These are phyloP conservation scores for Hibiscus mutabilis DNA, from an alignment of 345 rosid genomes.

Conservation along the genomic window DNA sequence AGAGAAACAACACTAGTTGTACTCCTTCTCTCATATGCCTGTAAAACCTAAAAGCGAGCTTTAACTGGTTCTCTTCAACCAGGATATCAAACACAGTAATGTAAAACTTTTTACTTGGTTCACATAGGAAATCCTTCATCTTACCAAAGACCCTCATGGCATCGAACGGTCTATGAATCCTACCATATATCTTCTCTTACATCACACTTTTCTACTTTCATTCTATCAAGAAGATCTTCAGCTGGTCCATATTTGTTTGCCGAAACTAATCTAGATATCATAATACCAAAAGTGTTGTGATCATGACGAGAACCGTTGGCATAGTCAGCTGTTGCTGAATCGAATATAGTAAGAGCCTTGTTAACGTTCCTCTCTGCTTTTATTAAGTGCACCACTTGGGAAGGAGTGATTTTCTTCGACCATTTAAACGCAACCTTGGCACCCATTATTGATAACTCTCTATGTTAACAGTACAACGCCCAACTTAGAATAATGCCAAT, in stretches of 20 bases:
- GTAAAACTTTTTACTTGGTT: slow-evolving; percentile 48
- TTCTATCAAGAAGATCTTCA: slow-evolving; percentile 59
- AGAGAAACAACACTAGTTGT: slow-evolving; percentile 59
- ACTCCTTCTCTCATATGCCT: slow-evolving; percentile 56
- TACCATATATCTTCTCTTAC: slow-evolving; percentile 57
- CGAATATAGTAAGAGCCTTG: slow-evolving; percentile 53
- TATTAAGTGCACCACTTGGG: slow-evolving; percentile 57
- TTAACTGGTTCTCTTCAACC: slow-evolving; percentile 72
- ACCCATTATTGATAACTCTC: slow-evolving; percentile 33
- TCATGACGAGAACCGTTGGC: slow-evolving; percentile 60
- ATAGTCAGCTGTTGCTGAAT: slow-evolving; percentile 69
- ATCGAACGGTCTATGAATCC: slow-evolving; percentile 65
- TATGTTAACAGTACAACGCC: slow-evolving; percentile 7
- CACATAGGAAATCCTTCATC: slow-evolving; percentile 61
- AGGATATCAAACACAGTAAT: slow-evolving; percentile 58
- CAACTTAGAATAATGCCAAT: not conserved
- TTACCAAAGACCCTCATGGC: slow-evolving; percentile 58
- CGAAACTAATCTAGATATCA: slow-evolving; percentile 62
- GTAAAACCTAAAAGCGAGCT: slow-evolving; percentile 58
- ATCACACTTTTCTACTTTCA: slow-evolving; percentile 55
- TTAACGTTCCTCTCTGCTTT: slow-evolving; percentile 51
- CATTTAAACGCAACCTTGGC: slow-evolving; percentile 41
- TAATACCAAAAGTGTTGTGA: slow-evolving; percentile 40
- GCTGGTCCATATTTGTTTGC: slow-evolving; percentile 61
- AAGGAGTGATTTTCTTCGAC: slow-evolving; percentile 49